These are phyloP conservation scores for Gynochthodes officinalis DNA, from an alignment of 257 asterid species.

Conservation along the genomic window DNA sequence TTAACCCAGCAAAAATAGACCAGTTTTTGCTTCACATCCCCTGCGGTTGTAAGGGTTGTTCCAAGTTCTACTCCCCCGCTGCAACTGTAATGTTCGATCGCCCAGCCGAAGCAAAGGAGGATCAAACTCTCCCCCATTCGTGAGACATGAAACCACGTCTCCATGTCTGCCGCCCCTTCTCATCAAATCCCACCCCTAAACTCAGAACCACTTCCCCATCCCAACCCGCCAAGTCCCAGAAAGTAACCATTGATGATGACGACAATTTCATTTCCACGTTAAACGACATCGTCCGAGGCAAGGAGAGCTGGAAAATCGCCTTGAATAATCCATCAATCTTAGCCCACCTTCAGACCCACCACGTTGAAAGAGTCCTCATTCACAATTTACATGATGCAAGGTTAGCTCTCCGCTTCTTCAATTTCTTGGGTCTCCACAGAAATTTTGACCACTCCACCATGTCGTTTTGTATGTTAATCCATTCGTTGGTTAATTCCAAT, in stretches of 20 bases:
- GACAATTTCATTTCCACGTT: conserved; percentile 52
- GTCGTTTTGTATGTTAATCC: conserved; percentile 76
- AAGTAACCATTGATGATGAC: conserved; percentile 37
- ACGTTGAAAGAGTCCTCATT: conserved; percentile 61
- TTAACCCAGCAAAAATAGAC: no score
- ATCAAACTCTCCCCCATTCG: not conserved
- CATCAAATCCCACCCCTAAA: not conserved
- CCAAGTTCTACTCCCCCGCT: no score
- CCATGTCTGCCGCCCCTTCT: conserved; percentile 18
- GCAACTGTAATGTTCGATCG: no score
- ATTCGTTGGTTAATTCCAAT: conserved; percentile 68
- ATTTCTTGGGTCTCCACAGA: conserved; percentile 82
- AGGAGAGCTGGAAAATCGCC: conserved; percentile 61
- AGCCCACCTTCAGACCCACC: conserved; percentile 43
- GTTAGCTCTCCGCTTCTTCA: conserved; percentile 91
- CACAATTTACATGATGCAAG: conserved; percentile 56
- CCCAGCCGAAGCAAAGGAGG: not conserved
- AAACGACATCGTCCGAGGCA: conserved; percentile 59
- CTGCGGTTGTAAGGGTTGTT: no score
- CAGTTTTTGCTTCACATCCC: no score
- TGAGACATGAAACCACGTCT: conserved; percentile 26
- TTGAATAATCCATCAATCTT: conserved; percentile 44
- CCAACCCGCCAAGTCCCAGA: not conserved
- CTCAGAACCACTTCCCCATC: not conserved
- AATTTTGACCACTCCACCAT: conserved; percentile 65